Evolutionary conservation across 2,329 filamentous ascomycete species (phyloP).

Genomic region (Colletotrichum somersetense): DNA sequence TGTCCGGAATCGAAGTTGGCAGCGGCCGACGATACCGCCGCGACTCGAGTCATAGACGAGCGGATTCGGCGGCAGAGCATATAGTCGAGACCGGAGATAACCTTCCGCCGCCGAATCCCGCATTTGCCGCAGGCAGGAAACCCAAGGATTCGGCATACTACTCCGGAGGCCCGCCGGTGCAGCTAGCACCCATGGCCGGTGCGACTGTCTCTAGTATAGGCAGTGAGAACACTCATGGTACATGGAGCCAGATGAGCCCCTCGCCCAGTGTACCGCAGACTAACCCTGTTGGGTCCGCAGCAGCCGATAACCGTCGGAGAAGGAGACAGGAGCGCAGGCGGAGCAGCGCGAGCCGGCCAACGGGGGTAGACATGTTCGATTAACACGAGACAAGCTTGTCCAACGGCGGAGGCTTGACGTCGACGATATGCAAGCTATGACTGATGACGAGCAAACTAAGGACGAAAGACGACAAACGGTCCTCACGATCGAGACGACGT

Average conservation of each 20-base stretch:
- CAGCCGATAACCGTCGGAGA: conserved; percentile 64
- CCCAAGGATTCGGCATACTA: conserved; percentile 74
- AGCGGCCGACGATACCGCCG: conserved; percentile 66
- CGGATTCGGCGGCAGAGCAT: conserved; percentile 62
- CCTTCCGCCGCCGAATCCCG: conserved; percentile 67
- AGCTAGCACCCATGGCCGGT: conserved; percentile 52
- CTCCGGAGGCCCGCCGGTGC: conserved; percentile 63
- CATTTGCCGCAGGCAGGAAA: conserved; percentile 64
- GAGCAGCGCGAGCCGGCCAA: conserved; percentile 55
- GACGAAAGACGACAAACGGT: neutral
- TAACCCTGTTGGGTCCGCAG: conserved; percentile 53
- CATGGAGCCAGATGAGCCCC: conserved; percentile 66
- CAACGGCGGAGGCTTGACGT: neutral
- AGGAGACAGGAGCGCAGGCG: conserved; percentile 66
- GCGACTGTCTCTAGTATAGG: conserved; percentile 62
- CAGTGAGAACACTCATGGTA: conserved; percentile 62
- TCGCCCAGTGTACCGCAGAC: conserved; percentile 56
- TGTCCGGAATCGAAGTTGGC: conserved; percentile 68
- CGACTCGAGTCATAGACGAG: conserved; percentile 61
- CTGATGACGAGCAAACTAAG: conserved; percentile 20
- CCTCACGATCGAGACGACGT: conserved; percentile 32
- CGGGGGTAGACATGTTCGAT: conserved; percentile 55
- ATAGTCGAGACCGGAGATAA: conserved; percentile 55
- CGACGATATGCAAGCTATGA: conserved; percentile 9
- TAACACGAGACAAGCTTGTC: conserved; percentile 41